A percentile compares a stretch with the other conserved stretches of the same genome.
Evolutionary conservation across 2,329 filamentous ascomycete species (phyloP).

Genomic region (Phyllosticta citribraziliensis): DNA sequence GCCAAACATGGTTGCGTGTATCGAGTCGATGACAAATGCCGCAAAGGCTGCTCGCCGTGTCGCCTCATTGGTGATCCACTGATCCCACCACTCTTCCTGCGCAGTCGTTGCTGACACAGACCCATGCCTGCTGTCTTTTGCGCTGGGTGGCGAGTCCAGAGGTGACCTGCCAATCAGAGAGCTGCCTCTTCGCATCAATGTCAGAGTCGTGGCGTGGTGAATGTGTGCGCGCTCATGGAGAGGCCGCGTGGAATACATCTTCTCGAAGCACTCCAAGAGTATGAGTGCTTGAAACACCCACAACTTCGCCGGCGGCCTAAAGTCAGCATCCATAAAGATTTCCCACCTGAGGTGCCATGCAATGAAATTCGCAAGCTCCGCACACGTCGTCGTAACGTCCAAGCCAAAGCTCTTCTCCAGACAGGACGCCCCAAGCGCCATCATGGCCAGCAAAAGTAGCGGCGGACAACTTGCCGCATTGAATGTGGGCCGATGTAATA

Average conservation of each 20-base stretch:
- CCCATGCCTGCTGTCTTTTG: conserved; percentile 49
- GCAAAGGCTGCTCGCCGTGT: conserved; percentile 84
- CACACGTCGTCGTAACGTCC: conserved; percentile 64
- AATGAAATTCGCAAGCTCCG: conserved; percentile 77
- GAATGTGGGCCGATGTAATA: conserved; percentile 90
- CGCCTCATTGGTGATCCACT: conserved; percentile 91
- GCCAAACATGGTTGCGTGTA: conserved; percentile 95
- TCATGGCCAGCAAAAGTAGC: conserved; percentile 75
- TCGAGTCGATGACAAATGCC: conserved; percentile 90
- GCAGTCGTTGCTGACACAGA: conserved; percentile 45
- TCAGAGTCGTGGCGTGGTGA: conserved; percentile 91
- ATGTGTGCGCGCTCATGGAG: conserved; percentile 93
- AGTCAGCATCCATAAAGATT: conserved; percentile 84
- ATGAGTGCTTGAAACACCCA: conserved; percentile 93
- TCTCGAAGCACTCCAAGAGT: conserved; percentile 87
- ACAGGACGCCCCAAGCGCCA: conserved; percentile 85
- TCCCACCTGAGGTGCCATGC: conserved; percentile 94
- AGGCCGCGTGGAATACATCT: conserved; percentile 89
- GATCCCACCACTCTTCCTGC: conserved; percentile 85
- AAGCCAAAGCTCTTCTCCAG: conserved; percentile 73
- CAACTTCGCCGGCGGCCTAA: conserved; percentile 82
- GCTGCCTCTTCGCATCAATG: conserved; percentile 85
- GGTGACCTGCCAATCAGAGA: conserved; percentile 81
- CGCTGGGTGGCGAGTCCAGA: conserved; percentile 71
- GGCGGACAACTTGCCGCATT: conserved; percentile 78